Evolutionary conservation across 495 filamentous ascomycete species (phyloP), one percentile per base, ranked within the genome.

Genomic region (Penicillium soppii): DNA sequence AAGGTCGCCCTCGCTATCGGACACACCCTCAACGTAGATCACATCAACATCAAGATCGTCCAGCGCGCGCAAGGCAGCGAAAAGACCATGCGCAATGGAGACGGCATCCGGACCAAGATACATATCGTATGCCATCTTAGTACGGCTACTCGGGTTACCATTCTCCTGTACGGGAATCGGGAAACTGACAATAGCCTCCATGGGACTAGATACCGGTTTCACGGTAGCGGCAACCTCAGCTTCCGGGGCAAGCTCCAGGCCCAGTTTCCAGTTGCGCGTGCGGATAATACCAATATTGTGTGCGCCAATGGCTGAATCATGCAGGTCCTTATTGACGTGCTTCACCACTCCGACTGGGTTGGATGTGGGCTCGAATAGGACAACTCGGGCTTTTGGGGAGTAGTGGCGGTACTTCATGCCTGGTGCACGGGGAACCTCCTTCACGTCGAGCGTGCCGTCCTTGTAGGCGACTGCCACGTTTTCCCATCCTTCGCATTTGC

Each of bases 401-500:
- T 99, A 99, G 66, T 99, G 94, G 58, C 91, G 87, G 68, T 99
- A 99, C 63, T 99, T 99, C 94, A 99, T 99, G 2, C 94, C 94
- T 7, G 94, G 94, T 2, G 92, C 92, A 47, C 87, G 81, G 5
- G 95, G 92, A 19, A 75, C 72, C 47, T 75, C 67, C 43, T 62
- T 79, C 19, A 64, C 59, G 17, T 73, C 71, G 0, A 69, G 47
- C 5, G 61, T 69, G 29, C 72, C 67, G 56, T 96, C 89, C 52
- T 82, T 80, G 64, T 96, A 96, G 33, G 82, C 92, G 23, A 87
- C 77, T 48, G 73, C 72, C 2, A 89, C 85, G 41, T 79, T 73
- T 60, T 89, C 85, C 94, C 94, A 99, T 5, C 92, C 92, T 3
- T 80, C 69, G 61, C 84, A 91, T 20, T 72, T 55, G 21, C 85